Conservation (phyloP, 768 basidiomycete genomes). For the Psilocybe cubensis region DNA sequence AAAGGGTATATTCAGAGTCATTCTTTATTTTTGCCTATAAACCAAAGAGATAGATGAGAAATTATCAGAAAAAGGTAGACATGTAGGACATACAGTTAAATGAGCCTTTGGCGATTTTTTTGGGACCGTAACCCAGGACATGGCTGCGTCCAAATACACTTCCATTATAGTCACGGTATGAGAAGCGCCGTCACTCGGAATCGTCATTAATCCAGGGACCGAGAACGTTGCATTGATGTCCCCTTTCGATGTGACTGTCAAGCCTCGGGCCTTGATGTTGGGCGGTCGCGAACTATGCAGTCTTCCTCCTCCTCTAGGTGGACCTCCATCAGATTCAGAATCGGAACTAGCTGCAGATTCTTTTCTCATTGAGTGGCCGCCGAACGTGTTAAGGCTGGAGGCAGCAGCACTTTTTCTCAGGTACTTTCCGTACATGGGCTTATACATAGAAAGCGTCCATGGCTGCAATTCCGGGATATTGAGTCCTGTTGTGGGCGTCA, state of each 20-base stretch:
- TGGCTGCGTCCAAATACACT: conserved; percentile 36
- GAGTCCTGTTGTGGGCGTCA: conserved; percentile 44
- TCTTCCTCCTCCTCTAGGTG: neutral
- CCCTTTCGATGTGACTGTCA: conserved; percentile 33
- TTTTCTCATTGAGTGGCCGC: neutral
- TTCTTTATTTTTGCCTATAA: conserved; percentile 43
- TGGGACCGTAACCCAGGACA: conserved; percentile 38
- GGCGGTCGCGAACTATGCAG: too few relatives aligned
- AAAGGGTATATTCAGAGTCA: conserved; percentile 50
- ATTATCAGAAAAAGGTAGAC: neutral
- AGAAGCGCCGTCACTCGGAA: conserved; percentile 37
- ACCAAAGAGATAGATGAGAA: neutral
- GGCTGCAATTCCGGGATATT: conserved; percentile 37
- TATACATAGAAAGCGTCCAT: conserved; percentile 34
- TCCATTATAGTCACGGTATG: conserved; percentile 43
- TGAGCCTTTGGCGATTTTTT: conserved; percentile 40
- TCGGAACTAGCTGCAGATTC: too few relatives aligned
- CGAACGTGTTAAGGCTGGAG: neutral
- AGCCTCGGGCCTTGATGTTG: conserved; percentile 14
- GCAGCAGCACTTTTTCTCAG: conserved; percentile 14
- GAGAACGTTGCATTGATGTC: conserved; percentile 40
- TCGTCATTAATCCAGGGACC: conserved; percentile 34
- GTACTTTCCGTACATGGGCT: conserved; percentile 27
- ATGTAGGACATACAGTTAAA: conserved; percentile 29
- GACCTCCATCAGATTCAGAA: neutral